Evolutionary conservation across 2,329 filamentous ascomycete species (phyloP).

Genomic region (Botrytis galanthina): DNA sequence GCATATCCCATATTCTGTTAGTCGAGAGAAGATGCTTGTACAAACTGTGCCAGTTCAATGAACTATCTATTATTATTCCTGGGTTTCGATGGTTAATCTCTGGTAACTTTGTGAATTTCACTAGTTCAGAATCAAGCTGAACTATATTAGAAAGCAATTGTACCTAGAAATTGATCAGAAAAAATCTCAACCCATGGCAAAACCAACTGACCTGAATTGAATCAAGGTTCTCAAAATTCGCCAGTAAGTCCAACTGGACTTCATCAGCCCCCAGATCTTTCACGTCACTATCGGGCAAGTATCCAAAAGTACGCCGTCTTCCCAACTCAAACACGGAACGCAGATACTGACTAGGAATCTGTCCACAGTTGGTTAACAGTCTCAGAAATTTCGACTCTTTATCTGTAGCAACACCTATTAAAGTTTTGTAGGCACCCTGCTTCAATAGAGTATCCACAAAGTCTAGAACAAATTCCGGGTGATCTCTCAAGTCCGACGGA

Average conservation of each 20-base stretch:
- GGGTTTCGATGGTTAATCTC: rapidly evolving
- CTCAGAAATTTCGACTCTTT: background rate
- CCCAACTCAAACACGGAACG: background rate
- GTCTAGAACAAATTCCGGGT: background rate
- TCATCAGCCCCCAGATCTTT: background rate
- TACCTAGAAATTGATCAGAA: background rate
- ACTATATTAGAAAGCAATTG: background rate
- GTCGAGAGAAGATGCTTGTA: background rate
- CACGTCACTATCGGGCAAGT: background rate
- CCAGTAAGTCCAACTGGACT: background rate
- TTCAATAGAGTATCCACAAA: background rate
- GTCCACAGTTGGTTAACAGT: background rate
- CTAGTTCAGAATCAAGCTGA: background rate
- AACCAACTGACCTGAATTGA: background rate
- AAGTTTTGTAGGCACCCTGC: background rate
- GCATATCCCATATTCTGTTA: background rate
- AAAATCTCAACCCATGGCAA: rapidly evolving
- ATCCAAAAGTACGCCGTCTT: background rate
- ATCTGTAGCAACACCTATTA: background rate
- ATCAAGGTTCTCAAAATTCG: background rate
- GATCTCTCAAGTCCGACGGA: background rate
- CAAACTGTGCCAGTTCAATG: background rate
- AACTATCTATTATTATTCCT: background rate
- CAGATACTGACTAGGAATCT: background rate
- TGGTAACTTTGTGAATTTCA: background rate